Evolutionary conservation across 345 rosid species (phyloP), one percentile per base, ranked within the genome.

Genomic region (Mercurialis annua): DNA sequence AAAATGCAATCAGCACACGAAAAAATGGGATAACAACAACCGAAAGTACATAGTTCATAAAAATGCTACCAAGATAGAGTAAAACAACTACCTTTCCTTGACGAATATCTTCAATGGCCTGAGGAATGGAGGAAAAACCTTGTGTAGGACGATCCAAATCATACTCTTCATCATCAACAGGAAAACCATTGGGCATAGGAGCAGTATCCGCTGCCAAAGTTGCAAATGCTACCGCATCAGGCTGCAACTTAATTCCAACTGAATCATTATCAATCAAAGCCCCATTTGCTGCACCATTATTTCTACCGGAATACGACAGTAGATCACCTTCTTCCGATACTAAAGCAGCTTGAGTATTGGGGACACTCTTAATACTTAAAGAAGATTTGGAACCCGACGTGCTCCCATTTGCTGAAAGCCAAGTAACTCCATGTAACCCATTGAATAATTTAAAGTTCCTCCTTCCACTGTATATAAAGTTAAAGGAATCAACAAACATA

Each of bases 21-120:
- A 58, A 27, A 61, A 14, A 47, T 9, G 44, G 15, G 59, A 40
- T 51, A 10, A 3, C 38, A 17, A 2, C 6, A 33, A 18, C 31
- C 26, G 3, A 33, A 31, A 57, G 18, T 27, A 8, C 3, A 1
- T 31, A 30, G 21, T 27, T 34, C 31, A 36, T 23, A 21, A 5
- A 34, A 68, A 29, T 17, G 34, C 20, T 46, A 42, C 17, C 62
- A 73, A 38, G 30, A 43, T 4, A 52, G 31, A 14, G 17, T 0
- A 20, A 59, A n/a, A 52, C 26, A 49, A 11, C 20, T 69, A 92
- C 98, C 96, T 90, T 92, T 48, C 98, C 98, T 57, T 74, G 96
- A 56, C 96, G 92, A 31, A 92, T 83, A 69, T 92, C 97, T 78
- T 92, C 92, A 69, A 92, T 83, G 26, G 97, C 98, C 71, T 90